Base-by-base conservation (phyloP, 2,329 filamentous ascomycete species). In the Ceratocystis alfenasii region DNA sequence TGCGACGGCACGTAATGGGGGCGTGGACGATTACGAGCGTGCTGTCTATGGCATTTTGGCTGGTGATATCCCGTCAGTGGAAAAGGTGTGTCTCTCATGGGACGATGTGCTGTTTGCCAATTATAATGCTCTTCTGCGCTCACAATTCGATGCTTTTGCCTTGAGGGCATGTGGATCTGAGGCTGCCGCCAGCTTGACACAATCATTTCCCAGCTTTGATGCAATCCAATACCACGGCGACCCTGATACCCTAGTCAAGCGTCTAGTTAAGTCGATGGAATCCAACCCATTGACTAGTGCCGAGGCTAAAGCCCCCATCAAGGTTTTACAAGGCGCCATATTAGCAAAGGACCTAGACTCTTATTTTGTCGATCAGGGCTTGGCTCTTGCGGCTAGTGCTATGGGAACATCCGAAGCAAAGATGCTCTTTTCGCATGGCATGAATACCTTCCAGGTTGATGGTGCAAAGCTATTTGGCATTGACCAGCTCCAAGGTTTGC, bases 41-140 rank as follows among this genome's bases (percentile, higher is more conserved):
- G 94, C 93, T 20, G 90, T 96, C 0, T 96, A 96, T 73, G 93
- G 90, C 33, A 77, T 96, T 12, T 80, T 99, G n/a, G 87, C 88
- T 53, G 94, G 94, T 62, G 90, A 96, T 72, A 81, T 91, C 62
- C 77, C 83, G 46, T 89, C 87, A 63, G 89, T 95, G 10, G 85
- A 89, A 72, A 83, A 84, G 69, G 85, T 93, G 48, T 91, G 89
- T 73, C 80, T 83, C 63, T 85, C 81, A 25, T 95, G 91, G 87
- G 90, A 96, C 70, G 93, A 97, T 72, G 85, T 87, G 71, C 80
- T 96, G 20, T 96, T 94, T 74, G 86, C 87, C 45, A 86, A 92
- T 73, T 94, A 94, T 78, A 96, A 95, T 72, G 86, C 89, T n/a
- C 78, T 93, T 4, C 76, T 96, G 8, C 83, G 92, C 65, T 84